Evolutionary conservation across 2,329 filamentous ascomycete genomes (phyloP), one percentile per base, ranked within the genome.

Genomic region (Gaeumannomyces tritici): DNA sequence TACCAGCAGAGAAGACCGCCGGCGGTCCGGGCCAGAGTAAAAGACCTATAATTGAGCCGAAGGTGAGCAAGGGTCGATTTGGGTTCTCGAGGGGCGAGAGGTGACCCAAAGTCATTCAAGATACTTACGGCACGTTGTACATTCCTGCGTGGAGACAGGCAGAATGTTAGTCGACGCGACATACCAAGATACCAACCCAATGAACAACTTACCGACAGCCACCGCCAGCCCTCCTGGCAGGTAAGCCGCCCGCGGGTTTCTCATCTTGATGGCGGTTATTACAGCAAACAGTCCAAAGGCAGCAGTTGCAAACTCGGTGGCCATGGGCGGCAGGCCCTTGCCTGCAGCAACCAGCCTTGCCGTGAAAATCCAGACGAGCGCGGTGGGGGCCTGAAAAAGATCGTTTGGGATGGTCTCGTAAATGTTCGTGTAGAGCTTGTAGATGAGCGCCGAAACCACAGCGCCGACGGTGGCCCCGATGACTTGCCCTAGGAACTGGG

Each of bases 311-410:
- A 89, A 96, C 69, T 93, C 86, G 70, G 84, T 86, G 0, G 91
- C 93, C 86, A 92, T 92, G 0, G 84, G 80, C 0, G 95, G 95
- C 55, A 99, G 73, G 0, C 95, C 95, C 66, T 95, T 84, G 1
- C 95, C 95, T 0, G 60, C 54, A 5, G 93, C 98, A 12, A 99
- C 93, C 2, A 99, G 81, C 21, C 95, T 83, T 1, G 95, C 93
- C 0, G 95, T 99, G 73, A 97, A 97, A 61, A 99, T 90, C 95
- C 95, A 99, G 6, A 99, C 93, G 72, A 93, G 97, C 0, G 88
- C 93, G 0, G 95, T 98, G 0, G 95, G 95, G 1, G 96, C 92
- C 71, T 96, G 89, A 73, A 99, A 98, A 61, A 97, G 79, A 12
- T 91, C 88, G 0, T 93, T 91, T 0, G 95, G 95, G 7, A 99